phyloP scores from a whole-genome alignment of 768 basidiomycete species.

The Termitomyces sp. region DNA sequence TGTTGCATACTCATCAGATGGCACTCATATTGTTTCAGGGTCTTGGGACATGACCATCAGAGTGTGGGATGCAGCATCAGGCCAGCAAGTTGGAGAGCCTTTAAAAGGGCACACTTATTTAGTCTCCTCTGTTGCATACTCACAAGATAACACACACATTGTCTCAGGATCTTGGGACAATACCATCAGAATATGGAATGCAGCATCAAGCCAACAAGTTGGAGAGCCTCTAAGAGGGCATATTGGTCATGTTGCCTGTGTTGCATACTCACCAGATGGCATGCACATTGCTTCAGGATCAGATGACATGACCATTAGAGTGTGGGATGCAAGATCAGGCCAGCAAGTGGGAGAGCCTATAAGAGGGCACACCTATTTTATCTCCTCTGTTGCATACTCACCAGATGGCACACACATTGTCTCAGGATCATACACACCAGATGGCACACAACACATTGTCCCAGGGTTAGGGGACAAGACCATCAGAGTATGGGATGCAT shows the following conservation, averaged over 20 bases:
- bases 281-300: background rate
- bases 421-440: background rate
- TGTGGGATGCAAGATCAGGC: too few species aligned
- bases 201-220: background rate
- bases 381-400: too few species aligned
- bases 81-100: background rate
- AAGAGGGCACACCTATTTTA: too few species aligned
- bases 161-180: conserved; percentile 16
- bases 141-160: background rate
- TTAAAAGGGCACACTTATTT: too few species aligned
- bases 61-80: too few species aligned
- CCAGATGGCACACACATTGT: too few species aligned
- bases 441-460: conserved; percentile 1
- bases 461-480: conserved; percentile 5
- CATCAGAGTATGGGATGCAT: too few species aligned
- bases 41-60: too few species aligned
- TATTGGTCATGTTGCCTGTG: background rate
- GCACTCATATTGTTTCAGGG: too few species aligned
- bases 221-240: background rate
- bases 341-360: too few species aligned
- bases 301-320: background rate
- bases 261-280: conserved; percentile 19
- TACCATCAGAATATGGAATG: conserved; percentile 5
- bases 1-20: too few species aligned
- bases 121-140: conserved; percentile 13